Evolutionary conservation across 331 rosid genomes (phyloP), one percentile per base, ranked within the genome.

Genomic region (Cydonia oblonga): DNA sequence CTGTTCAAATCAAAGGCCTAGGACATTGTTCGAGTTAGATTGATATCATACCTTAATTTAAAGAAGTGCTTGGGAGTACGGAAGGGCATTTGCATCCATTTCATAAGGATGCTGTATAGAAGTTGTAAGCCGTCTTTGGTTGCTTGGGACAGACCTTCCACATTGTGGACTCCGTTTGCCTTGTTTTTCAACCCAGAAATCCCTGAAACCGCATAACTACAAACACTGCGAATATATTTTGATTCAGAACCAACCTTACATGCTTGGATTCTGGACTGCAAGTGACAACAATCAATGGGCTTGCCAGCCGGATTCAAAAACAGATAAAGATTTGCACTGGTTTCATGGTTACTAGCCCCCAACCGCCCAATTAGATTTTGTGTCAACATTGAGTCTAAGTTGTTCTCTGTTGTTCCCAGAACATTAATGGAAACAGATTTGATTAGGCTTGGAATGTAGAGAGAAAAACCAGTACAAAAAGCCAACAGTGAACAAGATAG

Each of bases 1-100:
- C 40, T 9, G 40, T 35, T 35, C 40, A 35, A 35, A 35, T 35
- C 3, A 35, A 35, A 35, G 40, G 40, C 11, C 40, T 32, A 32
- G 35, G 35, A 7, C 35, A 57, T 22, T 26, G 16, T 64, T 12
- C 26, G 5, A 38, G 28, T 38, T 23, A 62, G n/a, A 18, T 6
- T 7, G 1, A 11, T 38, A 5, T 22, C 81, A 30, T 86, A 90
- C 93, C 93, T 88, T 64, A 86, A 70, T 66, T 64, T 70, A 65
- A 90, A 86, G 86, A 86, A 88, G 75, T 74, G 66, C 78, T 75
- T 81, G 44, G 96, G 96, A 24, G 74, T 62, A 67, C 83, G 44
- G 75, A 82, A 81, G 69, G 85, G 85, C 57, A 85, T 70, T 59
- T 70, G 75, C 76, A 83, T 74, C 93, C 87, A 90, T 66, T 78